phyloP scores from a whole-genome alignment of 768 basidiomycete species.

The Lentinula sp. region DNA sequence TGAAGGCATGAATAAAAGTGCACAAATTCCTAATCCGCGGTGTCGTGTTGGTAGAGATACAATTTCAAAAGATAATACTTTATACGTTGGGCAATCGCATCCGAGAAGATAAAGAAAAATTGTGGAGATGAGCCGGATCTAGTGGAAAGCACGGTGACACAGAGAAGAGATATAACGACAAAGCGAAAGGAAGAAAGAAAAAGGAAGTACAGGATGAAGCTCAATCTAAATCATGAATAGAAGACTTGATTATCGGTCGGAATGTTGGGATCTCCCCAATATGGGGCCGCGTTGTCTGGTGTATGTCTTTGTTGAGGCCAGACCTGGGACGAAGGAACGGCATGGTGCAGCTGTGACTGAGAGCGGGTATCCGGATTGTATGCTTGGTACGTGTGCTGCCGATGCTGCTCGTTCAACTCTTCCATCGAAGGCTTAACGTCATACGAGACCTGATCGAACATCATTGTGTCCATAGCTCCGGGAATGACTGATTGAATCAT shows the following conservation, averaged over 20 bases:
- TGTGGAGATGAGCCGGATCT: not conserved
- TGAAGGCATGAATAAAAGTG: no score
- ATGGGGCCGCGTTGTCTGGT: not conserved
- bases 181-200: not conserved
- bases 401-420: conserved; percentile 3
- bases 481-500: not conserved
- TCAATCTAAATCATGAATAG: not conserved
- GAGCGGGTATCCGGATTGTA: not conserved
- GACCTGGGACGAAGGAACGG: not conserved
- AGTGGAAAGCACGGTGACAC: not conserved
- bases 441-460: conserved; percentile 2
- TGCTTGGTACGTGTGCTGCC: not conserved
- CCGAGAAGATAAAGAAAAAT: not conserved
- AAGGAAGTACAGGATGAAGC: not conserved
- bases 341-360: not conserved
- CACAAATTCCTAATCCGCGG: not conserved
- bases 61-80: not conserved
- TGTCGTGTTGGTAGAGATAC: not conserved
- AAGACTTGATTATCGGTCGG: not conserved
- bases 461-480: not conserved
- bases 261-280: not conserved
- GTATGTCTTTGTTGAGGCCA: not conserved
- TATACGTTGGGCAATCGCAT: not conserved
- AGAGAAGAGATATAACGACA: not conserved
- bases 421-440: conserved; percentile 6